Evolutionary conservation across 192 early-diverging fungal species (phyloP), one percentile per base, ranked within the genome.

Genomic region (Coemansia guatemalensis): DNA sequence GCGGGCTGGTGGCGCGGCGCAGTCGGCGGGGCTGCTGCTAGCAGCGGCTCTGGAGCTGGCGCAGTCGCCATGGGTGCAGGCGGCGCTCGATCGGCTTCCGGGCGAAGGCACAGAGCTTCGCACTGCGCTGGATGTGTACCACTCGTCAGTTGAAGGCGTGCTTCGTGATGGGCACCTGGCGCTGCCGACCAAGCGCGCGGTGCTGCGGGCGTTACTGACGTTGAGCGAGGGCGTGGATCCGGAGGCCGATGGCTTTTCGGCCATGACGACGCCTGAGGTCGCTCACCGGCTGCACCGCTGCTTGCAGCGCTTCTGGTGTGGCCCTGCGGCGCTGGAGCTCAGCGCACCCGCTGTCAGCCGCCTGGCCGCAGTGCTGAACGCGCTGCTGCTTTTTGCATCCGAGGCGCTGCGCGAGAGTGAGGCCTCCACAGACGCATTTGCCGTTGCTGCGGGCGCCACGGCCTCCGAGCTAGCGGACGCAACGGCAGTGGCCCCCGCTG

Each of bases 241-340:
- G 12, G 66, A 33, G 3, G 22, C 53, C 18, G 63, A 62, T 12
- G 75, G 75, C 12, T 78, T 78, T 14, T 78, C 75, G 5, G 75
- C 75, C 2, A 78, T 78, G 75, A 78, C 75, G 21, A 78, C 75
- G 7, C 67, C 75, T 17, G 75, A 78, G 39, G 75, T 78, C 8
- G 70, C 75, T 1, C 75, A 73, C n/a, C 44, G 75, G 20, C 56
- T 78, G 55, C 67, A 61, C 47, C 53, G 61, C 26, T 60, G 67
- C 12, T 32, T 73, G 5, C 39, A 53, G 8, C 62, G 62, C 8
- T 78, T 78, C 56, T 78, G 75, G 70, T 50, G 56, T 12, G 67
- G 62, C 2, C 48, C 70, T 5, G 62, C 63, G 0, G 29, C 59
- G 12, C 60, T 47, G n/a, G 61, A 60, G 8, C 25, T 41, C 1